Base-by-base conservation (phyloP, 2,329 filamentous ascomycete genomes). In the Cladosporium sp. region DNA sequence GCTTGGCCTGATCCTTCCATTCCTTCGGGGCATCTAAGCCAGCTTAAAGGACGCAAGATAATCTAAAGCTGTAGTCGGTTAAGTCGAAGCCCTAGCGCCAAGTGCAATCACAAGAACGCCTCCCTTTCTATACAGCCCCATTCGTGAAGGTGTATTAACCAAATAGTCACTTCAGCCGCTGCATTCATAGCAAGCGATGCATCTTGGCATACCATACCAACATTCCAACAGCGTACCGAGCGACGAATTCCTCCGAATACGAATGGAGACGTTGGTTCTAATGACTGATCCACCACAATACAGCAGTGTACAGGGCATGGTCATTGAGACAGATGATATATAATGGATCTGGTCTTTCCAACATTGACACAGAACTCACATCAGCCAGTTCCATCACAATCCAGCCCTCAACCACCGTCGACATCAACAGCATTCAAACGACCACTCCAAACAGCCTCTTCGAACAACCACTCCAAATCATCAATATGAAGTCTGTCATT, bases 351-450 rank as follows among this genome's bases (percentile, higher is more conserved):
- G n/a, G 59, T 54, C 47, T 62, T 41, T 52, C 59, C 59, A 61
- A 61, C n/a, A 36, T 38, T 52, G 41, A 51, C 59, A 52, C 32
- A 52, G 32, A 62, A 52, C 8, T 52, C 59, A 62, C 26, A 52
- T 52, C 30, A 62, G 11, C 30, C 44, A 62, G 30, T 62, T 52
- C 59, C 44, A 62, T 52, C 59, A 61, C n/a, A 21, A 62, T 62
- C 41, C 44, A 38, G n/a, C 59, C 14, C 26, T 5, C 65, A 75
- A 41, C 83, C 85, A 24, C 87, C 88, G 21, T 88, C 89, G 0
- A 79, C 85, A 51, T 91, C 90, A 57, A 90, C 90, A 70, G 91
- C 91, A 0, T 96, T 96, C 77, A 47, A 47, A 21, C 85, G 97
- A 14, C 86, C 97, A 4, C 84, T 92, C 41, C 89, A 89, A 65